Evolutionary conservation across 805 yeast species (phyloP).

Genomic region (Pichia exigua): DNA sequence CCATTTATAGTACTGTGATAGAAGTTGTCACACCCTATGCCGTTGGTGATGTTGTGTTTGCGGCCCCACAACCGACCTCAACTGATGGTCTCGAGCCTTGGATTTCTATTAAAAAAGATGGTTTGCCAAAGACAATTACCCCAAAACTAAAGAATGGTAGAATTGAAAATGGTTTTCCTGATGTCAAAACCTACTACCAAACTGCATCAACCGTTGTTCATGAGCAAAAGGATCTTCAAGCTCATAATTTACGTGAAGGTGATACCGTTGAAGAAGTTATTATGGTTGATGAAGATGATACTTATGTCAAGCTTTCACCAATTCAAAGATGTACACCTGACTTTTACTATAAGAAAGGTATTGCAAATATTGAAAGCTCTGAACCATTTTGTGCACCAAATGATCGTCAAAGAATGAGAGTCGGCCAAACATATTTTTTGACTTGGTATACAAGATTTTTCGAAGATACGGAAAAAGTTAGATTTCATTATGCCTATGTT

Average conservation of each 20-base stretch:
- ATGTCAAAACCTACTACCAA: constrained; percentile 69
- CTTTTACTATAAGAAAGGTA: constrained; percentile 55
- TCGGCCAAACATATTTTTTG: constrained; percentile 61
- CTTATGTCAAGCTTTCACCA: constrained; percentile 67
- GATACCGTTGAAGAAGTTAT: constrained; percentile 49
- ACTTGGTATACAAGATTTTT: constrained; percentile 77
- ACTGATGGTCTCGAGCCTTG: constrained; percentile 71
- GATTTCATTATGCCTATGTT: constrained; percentile 58
- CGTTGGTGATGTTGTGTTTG: constrained; percentile 55
- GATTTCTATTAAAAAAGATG: constrained; percentile 71
- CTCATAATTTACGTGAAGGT: constrained; percentile 63
- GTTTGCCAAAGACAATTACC: constrained; percentile 68
- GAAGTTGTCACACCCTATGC: constrained; percentile 63
- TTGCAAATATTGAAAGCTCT: constrained; percentile 43
- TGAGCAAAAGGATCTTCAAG: constrained; percentile 56
- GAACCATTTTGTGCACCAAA: constrained; percentile 86
- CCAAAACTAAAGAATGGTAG: constrained; percentile 72
- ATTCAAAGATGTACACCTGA: constrained; percentile 82
- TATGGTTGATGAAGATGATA: constrained; percentile 59
- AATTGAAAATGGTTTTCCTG: constrained; percentile 60
- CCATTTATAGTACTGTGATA: constrained; percentile 45
- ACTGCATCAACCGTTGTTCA: constrained; percentile 53
- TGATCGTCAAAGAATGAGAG: constrained; percentile 48
- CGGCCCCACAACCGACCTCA: constrained; percentile 58
- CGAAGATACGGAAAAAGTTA: constrained; percentile 50